Evolutionary conservation across 306 rosid species (phyloP).

Genomic region (Medicago lupulina): DNA sequence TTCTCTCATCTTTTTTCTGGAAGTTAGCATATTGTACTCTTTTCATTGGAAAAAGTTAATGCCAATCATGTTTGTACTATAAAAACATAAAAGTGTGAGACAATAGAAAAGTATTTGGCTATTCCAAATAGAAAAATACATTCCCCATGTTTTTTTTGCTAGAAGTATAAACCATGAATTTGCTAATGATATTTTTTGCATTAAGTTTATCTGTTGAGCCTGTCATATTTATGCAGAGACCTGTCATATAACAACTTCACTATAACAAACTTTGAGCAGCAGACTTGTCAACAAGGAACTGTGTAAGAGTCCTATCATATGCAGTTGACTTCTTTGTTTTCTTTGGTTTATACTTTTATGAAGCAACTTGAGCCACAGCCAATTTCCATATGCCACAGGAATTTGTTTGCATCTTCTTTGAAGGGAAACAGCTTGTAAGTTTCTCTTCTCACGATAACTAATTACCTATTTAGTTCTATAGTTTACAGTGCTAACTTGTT

Average conservation of each 20-base stretch:
- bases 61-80: not conserved
- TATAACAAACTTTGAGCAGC: not conserved
- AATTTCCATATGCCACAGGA: constrained; percentile 47
- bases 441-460: not conserved
- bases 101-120: too few relatives aligned
- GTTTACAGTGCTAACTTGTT: constrained; percentile 35
- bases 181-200: too few relatives aligned
- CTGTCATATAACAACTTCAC: constrained; percentile 62
- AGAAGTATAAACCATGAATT: too few relatives aligned
- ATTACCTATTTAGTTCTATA: not conserved
- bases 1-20: not conserved
- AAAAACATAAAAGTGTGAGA: not conserved
- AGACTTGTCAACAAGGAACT: constrained; percentile 41
- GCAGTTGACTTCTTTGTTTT: not conserved
- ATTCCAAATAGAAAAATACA: too few relatives aligned
- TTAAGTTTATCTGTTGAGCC: constrained; percentile 1
- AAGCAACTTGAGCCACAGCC: not conserved
- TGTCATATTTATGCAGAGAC: constrained; percentile 47
- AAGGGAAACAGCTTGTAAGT: constrained; percentile 59
- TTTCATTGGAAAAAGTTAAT: not conserved
- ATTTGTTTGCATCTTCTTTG: constrained; percentile 64
- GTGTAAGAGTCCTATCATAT: constrained; percentile 48
- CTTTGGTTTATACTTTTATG: constrained; percentile 14
- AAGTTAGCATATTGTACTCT: not conserved
- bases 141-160: too few relatives aligned